Evolutionary conservation across 177 flowering plant species (phyloP), one percentile per base, ranked within the genome.

Genomic region (Vitis hybrid): DNA sequence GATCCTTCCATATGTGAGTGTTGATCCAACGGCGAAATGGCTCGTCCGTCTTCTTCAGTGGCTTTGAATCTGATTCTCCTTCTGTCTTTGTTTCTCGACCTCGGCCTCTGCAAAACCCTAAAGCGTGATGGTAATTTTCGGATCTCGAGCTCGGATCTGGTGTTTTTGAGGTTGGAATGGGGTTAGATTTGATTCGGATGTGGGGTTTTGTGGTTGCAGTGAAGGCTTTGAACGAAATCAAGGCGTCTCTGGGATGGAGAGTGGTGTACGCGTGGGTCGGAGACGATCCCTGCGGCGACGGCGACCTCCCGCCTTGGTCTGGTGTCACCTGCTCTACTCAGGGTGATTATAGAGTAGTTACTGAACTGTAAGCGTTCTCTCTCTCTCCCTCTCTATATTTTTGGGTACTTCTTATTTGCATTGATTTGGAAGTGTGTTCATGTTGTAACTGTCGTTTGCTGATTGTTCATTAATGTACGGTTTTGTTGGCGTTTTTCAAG

Each of bases 221-320:
- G 74, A 95, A 93, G 81, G 98, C 99, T 1, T 74, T 95, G 81
- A 95, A 95, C 70, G 98, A 95, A 75, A 95, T 95, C 54, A 95
- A 93, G 85, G 88, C 96, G n/a, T 90, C 93, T 18, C 90, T 95
- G 17, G 99, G 99, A 30, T 95, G 99, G 99, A 91, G 98, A 68
- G 99, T 95, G 69, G 96, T 93, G 57, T 95, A 93, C 76, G 82
- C 98, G 1, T 95, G 99, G 99, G 87, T 95, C 62, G 99, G 99
- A 57, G 99, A 95, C 67, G 99, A 95, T 78, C 99, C 99, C 52
- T 95, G 99, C 76, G 99, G 98, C 39, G 99, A 95, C 73, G 98
- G 94, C 12, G 94, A 85, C 75, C 82, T 93, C 54, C 93, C 93
- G 34, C 88, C 97, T 8, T 95, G 99, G 99, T 90, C 98, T 69